phyloP scores from a whole-genome alignment of 805 yeast species.

The Aciculoconidium aculeatum region DNA sequence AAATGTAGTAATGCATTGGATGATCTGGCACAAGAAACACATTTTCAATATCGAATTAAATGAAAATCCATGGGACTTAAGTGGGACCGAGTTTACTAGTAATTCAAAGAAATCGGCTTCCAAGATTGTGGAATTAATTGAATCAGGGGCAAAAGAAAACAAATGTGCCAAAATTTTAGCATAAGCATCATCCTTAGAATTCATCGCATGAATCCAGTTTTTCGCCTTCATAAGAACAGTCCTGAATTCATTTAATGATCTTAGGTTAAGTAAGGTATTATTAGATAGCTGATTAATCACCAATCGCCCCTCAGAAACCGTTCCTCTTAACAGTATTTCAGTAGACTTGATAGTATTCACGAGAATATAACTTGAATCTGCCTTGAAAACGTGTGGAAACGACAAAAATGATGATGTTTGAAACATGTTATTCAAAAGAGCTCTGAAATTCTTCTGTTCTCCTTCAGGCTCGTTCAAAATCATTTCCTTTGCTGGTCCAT shows the following conservation, averaged over 20 bases:
- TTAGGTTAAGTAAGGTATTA: conserved; percentile 53
- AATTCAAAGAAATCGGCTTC: conserved; percentile 48
- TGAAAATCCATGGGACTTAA: conserved; percentile 37
- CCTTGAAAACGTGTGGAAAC: conserved; percentile 33
- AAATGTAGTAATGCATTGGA: conserved; percentile 36
- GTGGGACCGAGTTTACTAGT: conserved; percentile 45
- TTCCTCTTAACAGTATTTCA: conserved; percentile 62
- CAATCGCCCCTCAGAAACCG: conserved; percentile 33
- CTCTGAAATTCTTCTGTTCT: conserved; percentile 21
- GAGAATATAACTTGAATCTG: conserved; percentile 34
- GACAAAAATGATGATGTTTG: conserved; percentile 29
- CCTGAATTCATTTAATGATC: conserved; percentile 42
- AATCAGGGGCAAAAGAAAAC: conserved; percentile 25
- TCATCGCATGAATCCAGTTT: conserved; percentile 28
- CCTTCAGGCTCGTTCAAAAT: conserved; percentile 15
- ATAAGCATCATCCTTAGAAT: conserved; percentile 24
- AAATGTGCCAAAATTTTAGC: conserved; percentile 30
- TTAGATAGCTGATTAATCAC: conserved; percentile 55
- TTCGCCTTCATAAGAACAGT: conserved; percentile 27
- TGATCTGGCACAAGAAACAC: conserved; percentile 48
- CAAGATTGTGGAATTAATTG: conserved; percentile 28
- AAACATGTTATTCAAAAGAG: conserved; percentile 28
- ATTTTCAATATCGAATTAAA: conserved; percentile 44
- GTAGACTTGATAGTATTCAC: conserved; percentile 55
- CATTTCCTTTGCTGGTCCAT: conserved; percentile 23